These are phyloP conservation scores for Leccinum barrowsii DNA, from an alignment of 768 basidiomycete genomes.

Conservation along the genomic window DNA sequence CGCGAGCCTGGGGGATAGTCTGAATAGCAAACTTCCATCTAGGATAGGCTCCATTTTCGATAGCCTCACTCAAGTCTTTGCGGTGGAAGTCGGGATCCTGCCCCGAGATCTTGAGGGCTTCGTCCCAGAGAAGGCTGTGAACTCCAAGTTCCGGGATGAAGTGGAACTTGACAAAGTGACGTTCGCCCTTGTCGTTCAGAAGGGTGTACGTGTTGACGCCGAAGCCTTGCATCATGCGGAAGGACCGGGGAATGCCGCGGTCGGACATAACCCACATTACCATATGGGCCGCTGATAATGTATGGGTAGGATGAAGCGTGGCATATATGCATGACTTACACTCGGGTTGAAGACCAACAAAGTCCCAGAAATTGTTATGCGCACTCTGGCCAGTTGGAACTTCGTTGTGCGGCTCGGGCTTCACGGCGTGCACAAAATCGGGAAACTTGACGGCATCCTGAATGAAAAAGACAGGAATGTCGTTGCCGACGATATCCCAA, in stretches of 20 bases:
- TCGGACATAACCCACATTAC: slow-evolving; percentile 86
- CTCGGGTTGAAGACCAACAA: slow-evolving; percentile 67
- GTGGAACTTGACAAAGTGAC: slow-evolving; percentile 87
- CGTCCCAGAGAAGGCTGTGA: slow-evolving; percentile 85
- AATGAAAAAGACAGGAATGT: slow-evolving; percentile 81
- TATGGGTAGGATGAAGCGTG: slow-evolving; percentile 11
- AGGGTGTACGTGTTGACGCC: slow-evolving; percentile 85
- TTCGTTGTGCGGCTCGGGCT: slow-evolving; percentile 84
- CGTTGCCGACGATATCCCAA: slow-evolving; percentile 84
- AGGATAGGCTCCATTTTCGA: slow-evolving; percentile 63
- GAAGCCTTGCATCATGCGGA: slow-evolving; percentile 86
- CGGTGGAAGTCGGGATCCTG: slow-evolving; percentile 92
- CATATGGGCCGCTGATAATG: slow-evolving; percentile 58
- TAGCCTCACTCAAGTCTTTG: slow-evolving; percentile 83
- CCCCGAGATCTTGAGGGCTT: slow-evolving; percentile 76
- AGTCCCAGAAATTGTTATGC: slow-evolving; percentile 91
- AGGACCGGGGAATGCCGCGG: slow-evolving; percentile 79
- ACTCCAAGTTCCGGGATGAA: slow-evolving; percentile 79
- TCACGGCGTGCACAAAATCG: slow-evolving; percentile 80
- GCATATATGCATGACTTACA: slow-evolving; percentile 32
- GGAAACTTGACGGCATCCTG: slow-evolving; percentile 83
- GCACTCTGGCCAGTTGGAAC: slow-evolving; percentile 64
- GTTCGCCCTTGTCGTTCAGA: slow-evolving; percentile 60
- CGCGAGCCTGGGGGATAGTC: slow-evolving; percentile 60
- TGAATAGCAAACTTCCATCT: slow-evolving; percentile 75